phyloP scores from a whole-genome alignment of 2,329 filamentous ascomycete genomes.

The Sarocladiaceae sp. region DNA sequence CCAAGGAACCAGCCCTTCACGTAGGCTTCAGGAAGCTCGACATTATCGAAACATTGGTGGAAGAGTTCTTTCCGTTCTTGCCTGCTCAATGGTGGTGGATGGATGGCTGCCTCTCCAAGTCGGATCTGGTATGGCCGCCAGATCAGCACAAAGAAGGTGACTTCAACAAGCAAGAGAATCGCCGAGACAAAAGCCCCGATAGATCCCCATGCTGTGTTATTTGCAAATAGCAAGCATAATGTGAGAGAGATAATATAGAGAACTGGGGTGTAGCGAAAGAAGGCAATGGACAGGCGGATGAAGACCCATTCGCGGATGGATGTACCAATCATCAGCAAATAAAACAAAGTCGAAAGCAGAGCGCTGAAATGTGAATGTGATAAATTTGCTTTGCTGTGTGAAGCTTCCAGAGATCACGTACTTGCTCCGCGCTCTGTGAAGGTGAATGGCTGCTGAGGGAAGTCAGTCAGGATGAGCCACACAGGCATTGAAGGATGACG shows the following conservation, averaged over 20 bases:
- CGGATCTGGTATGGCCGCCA: slow-evolving; percentile 37
- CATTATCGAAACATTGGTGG: slow-evolving; percentile 47
- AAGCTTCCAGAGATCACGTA: too few species aligned
- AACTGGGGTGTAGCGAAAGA: slow-evolving; percentile 39
- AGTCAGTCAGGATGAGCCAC: too few species aligned
- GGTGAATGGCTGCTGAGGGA: too few species aligned
- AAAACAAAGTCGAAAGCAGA: too few species aligned
- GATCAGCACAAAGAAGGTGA: slow-evolving; percentile 36
- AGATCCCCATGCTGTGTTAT: slow-evolving; percentile 14
- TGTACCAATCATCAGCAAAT: slow-evolving; percentile 35
- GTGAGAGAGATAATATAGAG: slow-evolving; percentile 26
- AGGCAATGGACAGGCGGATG: slow-evolving; percentile 40
- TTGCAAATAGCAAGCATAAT: slow-evolving; percentile 22
- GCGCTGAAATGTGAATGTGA: too few species aligned
- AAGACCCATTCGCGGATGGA: slow-evolving; percentile 35
- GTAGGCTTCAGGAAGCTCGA: slow-evolving; percentile 52
- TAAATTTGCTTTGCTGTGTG: too few species aligned
- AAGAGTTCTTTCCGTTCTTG: slow-evolving; percentile 53
- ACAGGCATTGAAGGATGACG: background rate
- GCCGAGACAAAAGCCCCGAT: slow-evolving; percentile 7
- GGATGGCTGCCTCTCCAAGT: slow-evolving; percentile 31
- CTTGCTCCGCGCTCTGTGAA: too few species aligned
- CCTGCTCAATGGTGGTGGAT: slow-evolving; percentile 37
- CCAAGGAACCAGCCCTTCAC: slow-evolving; percentile 64
- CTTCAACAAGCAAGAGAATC: slow-evolving; percentile 33